Evolutionary conservation across 306 rosid genomes (phyloP).

Genomic region (Acmispon strigosus): DNA sequence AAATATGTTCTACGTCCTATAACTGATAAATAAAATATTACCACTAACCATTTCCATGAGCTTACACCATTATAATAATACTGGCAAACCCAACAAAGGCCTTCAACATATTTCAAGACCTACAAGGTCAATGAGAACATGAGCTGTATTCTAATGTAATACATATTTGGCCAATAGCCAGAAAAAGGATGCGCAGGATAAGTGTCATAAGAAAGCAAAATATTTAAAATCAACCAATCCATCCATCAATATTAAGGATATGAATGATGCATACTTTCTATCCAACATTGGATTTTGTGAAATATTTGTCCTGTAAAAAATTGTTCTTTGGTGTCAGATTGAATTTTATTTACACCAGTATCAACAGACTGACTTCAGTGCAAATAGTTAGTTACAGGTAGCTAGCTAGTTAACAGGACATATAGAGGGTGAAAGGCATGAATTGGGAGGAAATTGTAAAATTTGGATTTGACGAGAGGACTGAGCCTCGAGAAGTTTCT

Average conservation of each 20-base stretch:
- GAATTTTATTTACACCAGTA: too few species aligned
- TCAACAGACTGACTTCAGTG: too few species aligned
- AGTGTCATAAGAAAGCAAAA: conserved; percentile 1
- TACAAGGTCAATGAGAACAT: conserved; percentile 31
- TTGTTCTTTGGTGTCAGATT: too few species aligned
- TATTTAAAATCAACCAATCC: neutral
- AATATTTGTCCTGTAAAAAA: neutral
- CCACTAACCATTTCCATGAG: conserved; percentile 90
- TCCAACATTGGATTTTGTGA: neutral
- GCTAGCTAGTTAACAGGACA: too few species aligned
- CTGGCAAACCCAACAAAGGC: conserved; percentile 96
- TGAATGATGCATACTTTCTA: neutral
- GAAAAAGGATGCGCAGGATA: neutral
- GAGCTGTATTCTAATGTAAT: conserved; percentile 11
- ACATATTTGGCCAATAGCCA: neutral
- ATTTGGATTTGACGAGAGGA: too few species aligned
- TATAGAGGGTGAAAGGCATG: too few species aligned
- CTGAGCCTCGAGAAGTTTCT: too few species aligned
- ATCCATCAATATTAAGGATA: neutral
- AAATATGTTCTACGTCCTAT: neutral
- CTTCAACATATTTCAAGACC: conserved; percentile 91
- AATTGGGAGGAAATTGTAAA: too few species aligned
- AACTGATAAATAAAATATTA: neutral
- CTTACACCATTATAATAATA: conserved; percentile 96
- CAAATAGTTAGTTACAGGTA: too few species aligned